phyloP scores from a whole-genome alignment of 2,329 filamentous ascomycete species.

The Penicillium oxalicum region DNA sequence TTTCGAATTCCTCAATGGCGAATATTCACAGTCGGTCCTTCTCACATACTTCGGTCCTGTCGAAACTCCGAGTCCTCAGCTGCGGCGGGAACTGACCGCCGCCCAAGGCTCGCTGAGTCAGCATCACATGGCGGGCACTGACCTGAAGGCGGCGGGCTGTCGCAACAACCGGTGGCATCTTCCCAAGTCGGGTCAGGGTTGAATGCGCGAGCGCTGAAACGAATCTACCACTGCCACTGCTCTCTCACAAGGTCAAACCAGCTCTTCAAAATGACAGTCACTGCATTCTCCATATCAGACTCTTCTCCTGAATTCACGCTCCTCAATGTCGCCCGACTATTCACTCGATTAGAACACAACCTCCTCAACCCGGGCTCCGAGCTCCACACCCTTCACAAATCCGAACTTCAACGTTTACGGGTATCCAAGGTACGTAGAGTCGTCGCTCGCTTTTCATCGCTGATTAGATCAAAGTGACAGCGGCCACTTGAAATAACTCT shows the following conservation, averaged over 20 bases:
- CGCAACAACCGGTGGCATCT: conserved; percentile 6
- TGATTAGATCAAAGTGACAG: no score
- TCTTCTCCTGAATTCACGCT: conserved; percentile 27
- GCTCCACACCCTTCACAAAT: conserved; percentile 32
- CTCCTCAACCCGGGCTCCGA: conserved; percentile 37
- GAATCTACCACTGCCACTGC: not conserved
- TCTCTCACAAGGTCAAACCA: not conserved
- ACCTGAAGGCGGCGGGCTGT: no score
- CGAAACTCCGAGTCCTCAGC: no score
- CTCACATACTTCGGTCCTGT: no score
- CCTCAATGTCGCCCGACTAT: conserved; percentile 39
- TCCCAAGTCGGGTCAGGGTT: not conserved
- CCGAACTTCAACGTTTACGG: conserved; percentile 40
- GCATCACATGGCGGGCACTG: no score
- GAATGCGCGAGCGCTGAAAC: not conserved
- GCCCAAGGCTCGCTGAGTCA: no score
- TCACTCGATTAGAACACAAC: conserved; percentile 40
- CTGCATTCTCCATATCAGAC: conserved; percentile 10
- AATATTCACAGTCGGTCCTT: no score
- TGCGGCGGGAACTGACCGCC: no score
- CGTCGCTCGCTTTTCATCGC: not conserved
- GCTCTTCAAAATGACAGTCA: conserved; percentile 12
- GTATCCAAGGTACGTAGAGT: conserved; percentile 30
- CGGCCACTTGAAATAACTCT: no score
- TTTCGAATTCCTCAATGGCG: no score